Percentiles rank a stretch among this genome's conserved stretches.
Evolutionary conservation across 2,329 filamentous ascomycete species (phyloP).

Genomic region (Boeremia lycopersici): DNA sequence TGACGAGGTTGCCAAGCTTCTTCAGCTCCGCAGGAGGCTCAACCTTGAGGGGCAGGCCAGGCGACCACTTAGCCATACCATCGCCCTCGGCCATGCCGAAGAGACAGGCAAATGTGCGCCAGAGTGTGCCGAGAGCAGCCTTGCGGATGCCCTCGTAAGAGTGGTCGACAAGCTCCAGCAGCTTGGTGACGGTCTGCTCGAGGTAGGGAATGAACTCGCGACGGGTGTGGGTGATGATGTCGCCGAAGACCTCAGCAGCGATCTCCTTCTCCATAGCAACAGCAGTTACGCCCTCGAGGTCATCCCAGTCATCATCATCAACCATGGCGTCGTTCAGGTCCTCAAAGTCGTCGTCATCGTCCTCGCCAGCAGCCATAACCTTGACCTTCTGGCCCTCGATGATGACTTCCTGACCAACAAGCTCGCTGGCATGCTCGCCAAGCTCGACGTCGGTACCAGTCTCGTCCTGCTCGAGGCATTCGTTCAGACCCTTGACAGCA

Average conservation of each 20-base stretch:
- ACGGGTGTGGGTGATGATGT: slow-evolving; percentile 87
- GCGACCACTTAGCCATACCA: slow-evolving; percentile 80
- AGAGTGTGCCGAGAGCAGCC: slow-evolving; percentile 87
- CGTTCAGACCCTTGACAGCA: slow-evolving; percentile 79
- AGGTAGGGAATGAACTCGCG: slow-evolving; percentile 82
- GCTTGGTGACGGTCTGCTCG: slow-evolving; percentile 82
- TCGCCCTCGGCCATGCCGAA: slow-evolving; percentile 86
- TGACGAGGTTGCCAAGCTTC: slow-evolving; percentile 84
- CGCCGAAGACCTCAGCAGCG: slow-evolving; percentile 90
- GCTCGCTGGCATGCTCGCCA: slow-evolving; percentile 73
- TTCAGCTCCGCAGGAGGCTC: slow-evolving; percentile 78
- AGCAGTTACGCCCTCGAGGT: slow-evolving; percentile 82
- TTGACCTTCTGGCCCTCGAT: slow-evolving; percentile 86
- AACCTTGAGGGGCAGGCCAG: slow-evolving; percentile 82
- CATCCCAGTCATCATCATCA: slow-evolving; percentile 83
- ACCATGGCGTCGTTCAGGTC: slow-evolving; percentile 64
- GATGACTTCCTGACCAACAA: slow-evolving; percentile 76
- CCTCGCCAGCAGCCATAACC: slow-evolving; percentile 66
- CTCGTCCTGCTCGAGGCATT: slow-evolving; percentile 88
- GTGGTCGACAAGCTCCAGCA: slow-evolving; percentile 83
- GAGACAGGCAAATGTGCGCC: slow-evolving; percentile 90
- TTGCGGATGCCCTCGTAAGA: slow-evolving; percentile 92
- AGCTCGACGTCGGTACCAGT: slow-evolving; percentile 78
- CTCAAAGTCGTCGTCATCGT: slow-evolving; percentile 65
- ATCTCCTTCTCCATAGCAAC: slow-evolving; percentile 97